A percentile compares a stretch with the other conserved stretches of the same genome.
Evolutionary conservation across 495 filamentous ascomycete genomes (phyloP).

Genomic region (Amphirosellinia nigrospora): DNA sequence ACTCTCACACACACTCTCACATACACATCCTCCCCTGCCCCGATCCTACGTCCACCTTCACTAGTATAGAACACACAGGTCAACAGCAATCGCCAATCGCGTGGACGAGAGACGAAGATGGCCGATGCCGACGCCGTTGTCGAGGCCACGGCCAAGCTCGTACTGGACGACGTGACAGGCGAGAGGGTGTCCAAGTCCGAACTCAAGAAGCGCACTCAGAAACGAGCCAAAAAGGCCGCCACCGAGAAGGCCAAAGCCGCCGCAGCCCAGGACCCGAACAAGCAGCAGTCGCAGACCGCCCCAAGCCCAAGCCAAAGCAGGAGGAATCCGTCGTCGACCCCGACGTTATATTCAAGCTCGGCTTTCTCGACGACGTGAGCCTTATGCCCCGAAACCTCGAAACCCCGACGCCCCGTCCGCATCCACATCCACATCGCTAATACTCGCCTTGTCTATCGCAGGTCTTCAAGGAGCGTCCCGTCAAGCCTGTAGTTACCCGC

Average conservation of each 20-base stretch:
- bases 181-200: conserved; percentile 71
- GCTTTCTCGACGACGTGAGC: conserved; percentile 76
- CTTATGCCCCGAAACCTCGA: too few species aligned
- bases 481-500: conserved; percentile 71
- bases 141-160: conserved; percentile 61
- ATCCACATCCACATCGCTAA: too few species aligned
- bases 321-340: too few species aligned
- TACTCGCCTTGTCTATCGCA: too few species aligned
- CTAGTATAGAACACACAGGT: background rate
- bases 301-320: conserved; percentile 43
- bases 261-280: conserved; percentile 20
- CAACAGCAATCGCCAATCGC: background rate
- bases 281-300: conserved; percentile 51
- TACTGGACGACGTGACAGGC: conserved; percentile 70
- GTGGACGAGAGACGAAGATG: conserved; percentile 46
- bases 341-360: conserved; percentile 81
- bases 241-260: too few species aligned
- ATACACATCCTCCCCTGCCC: too few species aligned
- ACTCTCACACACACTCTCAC: too few species aligned
- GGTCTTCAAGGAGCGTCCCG: conserved; percentile 80
- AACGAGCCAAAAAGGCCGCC: conserved; percentile 66
- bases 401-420: too few species aligned
- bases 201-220: conserved; percentile 68
- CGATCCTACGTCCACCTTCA: too few species aligned
- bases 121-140: conserved; percentile 61